Percentiles rank a stretch among this genome's conserved stretches.
These are phyloP conservation scores for Pseudogymnoascus sp. DNA, from an alignment of 2,329 filamentous ascomycete genomes.

Conservation along the genomic window DNA sequence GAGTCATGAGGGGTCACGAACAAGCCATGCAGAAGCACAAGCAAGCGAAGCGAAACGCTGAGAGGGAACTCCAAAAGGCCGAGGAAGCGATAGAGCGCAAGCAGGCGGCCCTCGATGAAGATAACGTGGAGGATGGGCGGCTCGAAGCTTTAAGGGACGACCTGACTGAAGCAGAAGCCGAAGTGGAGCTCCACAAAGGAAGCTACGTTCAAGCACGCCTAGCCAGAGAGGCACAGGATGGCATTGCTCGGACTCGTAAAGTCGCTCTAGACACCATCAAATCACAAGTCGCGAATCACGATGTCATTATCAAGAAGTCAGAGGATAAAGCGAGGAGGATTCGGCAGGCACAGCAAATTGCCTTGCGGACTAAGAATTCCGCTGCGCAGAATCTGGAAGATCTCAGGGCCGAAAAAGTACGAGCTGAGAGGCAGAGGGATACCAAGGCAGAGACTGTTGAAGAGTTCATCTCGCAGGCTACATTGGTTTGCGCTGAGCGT, in stretches of 20 bases:
- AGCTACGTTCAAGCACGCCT: slow-evolving; percentile 46
- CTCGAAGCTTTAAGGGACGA: slow-evolving; percentile 50
- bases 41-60: slow-evolving; percentile 38
- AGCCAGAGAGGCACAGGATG: slow-evolving; percentile 40
- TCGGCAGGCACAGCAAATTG: slow-evolving; percentile 41
- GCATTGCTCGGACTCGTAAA: slow-evolving; percentile 29
- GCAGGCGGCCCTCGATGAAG: slow-evolving; percentile 53
- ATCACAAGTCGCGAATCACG: slow-evolving; percentile 26
- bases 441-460: slow-evolving; percentile 39
- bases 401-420: slow-evolving; percentile 36
- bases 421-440: slow-evolving; percentile 39
- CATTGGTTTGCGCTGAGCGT: slow-evolving; percentile 42
- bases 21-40: slow-evolving; percentile 42
- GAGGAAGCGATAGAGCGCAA: slow-evolving; percentile 47
- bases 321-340: slow-evolving; percentile 42
- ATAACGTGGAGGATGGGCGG: slow-evolving; percentile 58
- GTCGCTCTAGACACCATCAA: slow-evolving; percentile 32
- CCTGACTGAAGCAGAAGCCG: slow-evolving; percentile 42
- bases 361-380: slow-evolving; percentile 53
- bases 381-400: slow-evolving; percentile 44
- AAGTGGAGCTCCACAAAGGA: slow-evolving; percentile 40
- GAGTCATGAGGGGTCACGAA: slow-evolving; percentile 32
- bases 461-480: slow-evolving; percentile 47
- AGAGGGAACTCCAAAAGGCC: slow-evolving; percentile 47
- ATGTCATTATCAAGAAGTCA: slow-evolving; percentile 44